Evolutionary conservation across 768 basidiomycete genomes (phyloP).

Genomic region (Paxillus rubicundulus): DNA sequence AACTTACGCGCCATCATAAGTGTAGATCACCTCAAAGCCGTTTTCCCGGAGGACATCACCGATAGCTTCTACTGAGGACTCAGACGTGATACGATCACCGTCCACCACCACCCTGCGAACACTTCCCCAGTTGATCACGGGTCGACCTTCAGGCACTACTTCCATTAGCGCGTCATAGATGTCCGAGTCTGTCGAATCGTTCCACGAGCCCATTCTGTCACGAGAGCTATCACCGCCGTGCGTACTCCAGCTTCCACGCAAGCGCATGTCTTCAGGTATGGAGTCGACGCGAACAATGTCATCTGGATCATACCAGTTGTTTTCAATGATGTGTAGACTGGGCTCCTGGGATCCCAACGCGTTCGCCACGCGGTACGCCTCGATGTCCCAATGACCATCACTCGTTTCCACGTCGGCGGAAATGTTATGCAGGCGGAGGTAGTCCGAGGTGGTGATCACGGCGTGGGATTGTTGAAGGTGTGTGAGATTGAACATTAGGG

Average conservation of each 20-base stretch:
- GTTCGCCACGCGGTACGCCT: slow-evolving; percentile 31
- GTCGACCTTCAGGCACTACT: slow-evolving; percentile 7
- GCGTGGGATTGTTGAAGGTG: slow-evolving; percentile 35
- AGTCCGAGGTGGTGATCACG: slow-evolving; percentile 41
- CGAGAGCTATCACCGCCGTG: slow-evolving; percentile 12
- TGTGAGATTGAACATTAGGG: slow-evolving; percentile 44
- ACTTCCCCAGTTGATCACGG: slow-evolving; percentile 24
- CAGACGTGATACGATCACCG: slow-evolving; percentile 17
- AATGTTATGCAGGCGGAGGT: slow-evolving; percentile 40
- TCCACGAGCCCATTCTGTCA: slow-evolving; percentile 21
- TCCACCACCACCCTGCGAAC: slow-evolving; percentile 22
- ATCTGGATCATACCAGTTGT: slow-evolving; percentile 37
- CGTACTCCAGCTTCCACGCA: slow-evolving; percentile 30
- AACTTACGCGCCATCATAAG: slow-evolving; percentile 42
- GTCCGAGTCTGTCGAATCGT: slow-evolving; percentile 12
- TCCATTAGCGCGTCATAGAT: slow-evolving; percentile 18
- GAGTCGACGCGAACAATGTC: slow-evolving; percentile 36
- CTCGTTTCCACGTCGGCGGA: slow-evolving; percentile 32
- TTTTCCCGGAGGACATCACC: slow-evolving; percentile 34
- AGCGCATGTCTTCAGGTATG: slow-evolving; percentile 31
- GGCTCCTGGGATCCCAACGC: slow-evolving; percentile 16
- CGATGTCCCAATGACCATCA: slow-evolving; percentile 38
- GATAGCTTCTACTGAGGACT: slow-evolving; percentile 27
- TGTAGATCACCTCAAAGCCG: slow-evolving; percentile 42
- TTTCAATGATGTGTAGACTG: slow-evolving; percentile 35